Evolutionary conservation across 192 early-diverging fungal genomes (phyloP), one percentile per base, ranked within the genome.

Genomic region (Chytriomyces sp.): DNA sequence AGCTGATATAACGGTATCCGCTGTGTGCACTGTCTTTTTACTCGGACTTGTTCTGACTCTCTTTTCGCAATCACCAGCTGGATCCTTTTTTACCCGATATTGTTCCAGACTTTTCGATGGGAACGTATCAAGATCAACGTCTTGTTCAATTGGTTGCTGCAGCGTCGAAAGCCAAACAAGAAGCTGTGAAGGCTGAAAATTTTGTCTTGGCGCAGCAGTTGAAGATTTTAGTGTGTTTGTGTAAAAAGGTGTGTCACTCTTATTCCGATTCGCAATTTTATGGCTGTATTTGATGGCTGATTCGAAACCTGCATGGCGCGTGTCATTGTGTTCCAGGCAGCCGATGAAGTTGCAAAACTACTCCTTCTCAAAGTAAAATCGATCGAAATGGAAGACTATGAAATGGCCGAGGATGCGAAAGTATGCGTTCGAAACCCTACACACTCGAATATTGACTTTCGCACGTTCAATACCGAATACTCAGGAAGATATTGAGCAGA

Each of bases 401-500:
- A 93, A 63, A 79, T 86, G 68, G 93, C 93, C 5, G 91, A 91
- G 63, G 86, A 87, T 50, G 76, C 90, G n/a, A 93, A 94, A 83
- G 91, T 79, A 69, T 16, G 81, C 74, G 73, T 60, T 60, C 13
- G 11, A 44, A 62, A 50, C 28, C 10, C 47, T 72, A 1, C 23
- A 9, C 7, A 9, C 16, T 60, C 50, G 16, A 28, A 59, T 62
- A 26, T 26, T 48, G 68, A 44, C 49, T 13, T 8, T 8, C 50
- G 48, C 23, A 6, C 73, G 5, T 1, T 2, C n/a, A 5, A 8
- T 28, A 0, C 45, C 35, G 5, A 9, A n/a, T 26, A 50, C 23
- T 2, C 62, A 81, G 80, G 24, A 16, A 10, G 80, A 81, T 61
- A 81, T 81, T 68, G 70, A 73, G 1, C 69, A 48, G 18, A 81